phyloP scores from a whole-genome alignment of 1,284 basidiomycete species.

The Boletus subluridellus region DNA sequence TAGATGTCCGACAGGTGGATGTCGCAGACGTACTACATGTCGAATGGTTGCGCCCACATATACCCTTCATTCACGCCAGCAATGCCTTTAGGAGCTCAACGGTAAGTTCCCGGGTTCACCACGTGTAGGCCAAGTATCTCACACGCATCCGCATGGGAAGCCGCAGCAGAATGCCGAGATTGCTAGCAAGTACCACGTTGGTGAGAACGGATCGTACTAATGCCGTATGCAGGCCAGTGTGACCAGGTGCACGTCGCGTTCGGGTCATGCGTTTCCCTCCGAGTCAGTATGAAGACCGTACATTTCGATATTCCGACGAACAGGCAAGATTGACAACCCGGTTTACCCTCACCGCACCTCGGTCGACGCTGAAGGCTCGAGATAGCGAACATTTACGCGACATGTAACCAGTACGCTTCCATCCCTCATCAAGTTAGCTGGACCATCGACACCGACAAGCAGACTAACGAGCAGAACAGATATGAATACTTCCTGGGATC shows the following conservation, averaged over 20 bases:
- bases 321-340: no score
- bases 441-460: conserved; percentile 40
- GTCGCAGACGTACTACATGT: conserved; percentile 68
- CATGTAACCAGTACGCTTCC: conserved; percentile 50
- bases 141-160: conserved; percentile 38
- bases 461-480: conserved; percentile 4
- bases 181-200: conserved; percentile 56
- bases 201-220: conserved; percentile 72
- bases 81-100: background rate
- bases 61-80: background rate
- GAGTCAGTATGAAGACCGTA: conserved; percentile 81
- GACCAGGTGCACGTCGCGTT: background rate
- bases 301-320: conserved; percentile 56
- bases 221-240: conserved; percentile 51
- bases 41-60: conserved; percentile 9
- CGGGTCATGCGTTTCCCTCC: conserved; percentile 28
- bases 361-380: conserved; percentile 92
- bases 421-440: background rate
- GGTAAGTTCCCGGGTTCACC: background rate
- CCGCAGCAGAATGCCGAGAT: conserved; percentile 54
- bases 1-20: conserved; percentile 76
- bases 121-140: background rate
- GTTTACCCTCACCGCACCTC: conserved; percentile 67
- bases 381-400: conserved; percentile 63
- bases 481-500: conserved; percentile 54